A percentile compares a stretch with the other conserved stretches of the same genome.
Evolutionary conservation across 1,284 basidiomycete species (phyloP).

Genomic region (Chalciporus sp.): DNA sequence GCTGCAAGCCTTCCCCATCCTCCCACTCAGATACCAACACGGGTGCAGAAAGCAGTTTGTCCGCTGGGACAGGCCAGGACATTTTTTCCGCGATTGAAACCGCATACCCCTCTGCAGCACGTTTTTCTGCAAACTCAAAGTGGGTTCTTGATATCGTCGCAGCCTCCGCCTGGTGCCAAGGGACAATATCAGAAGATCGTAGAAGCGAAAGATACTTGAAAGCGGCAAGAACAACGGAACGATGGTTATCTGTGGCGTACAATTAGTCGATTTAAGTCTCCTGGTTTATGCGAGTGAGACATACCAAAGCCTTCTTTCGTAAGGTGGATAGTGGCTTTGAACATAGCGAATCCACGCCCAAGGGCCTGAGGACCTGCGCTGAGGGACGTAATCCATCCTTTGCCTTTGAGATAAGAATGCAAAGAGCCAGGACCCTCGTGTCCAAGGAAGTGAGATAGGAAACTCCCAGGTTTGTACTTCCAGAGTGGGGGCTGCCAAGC

Average conservation of each 20-base stretch:
- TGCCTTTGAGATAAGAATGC: slow-evolving; percentile 88
- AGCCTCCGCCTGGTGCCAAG: slow-evolving; percentile 82
- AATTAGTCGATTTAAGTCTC: slow-evolving; percentile 8
- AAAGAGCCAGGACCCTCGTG: slow-evolving; percentile 97
- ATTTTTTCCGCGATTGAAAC: slow-evolving; percentile 79
- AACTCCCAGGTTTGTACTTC: slow-evolving; percentile 80
- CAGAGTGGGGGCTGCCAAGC: slow-evolving; percentile 83
- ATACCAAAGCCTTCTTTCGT: slow-evolving; percentile 87
- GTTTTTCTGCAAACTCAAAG: slow-evolving; percentile 92
- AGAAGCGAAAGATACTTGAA: slow-evolving; percentile 92
- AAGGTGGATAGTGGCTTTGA: slow-evolving; percentile 83
- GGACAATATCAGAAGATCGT: slow-evolving; percentile 66
- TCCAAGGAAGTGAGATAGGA: slow-evolving; percentile 88
- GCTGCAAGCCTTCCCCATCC: slow-evolving; percentile 50
- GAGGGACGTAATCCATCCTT: slow-evolving; percentile 89
- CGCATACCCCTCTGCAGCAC: slow-evolving; percentile 80
- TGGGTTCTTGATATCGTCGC: slow-evolving; percentile 73
- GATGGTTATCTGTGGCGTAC: slow-evolving; percentile 62
- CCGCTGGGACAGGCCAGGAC: slow-evolving; percentile 79
- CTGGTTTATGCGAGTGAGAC: slow-evolving; percentile 31
- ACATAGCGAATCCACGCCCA: slow-evolving; percentile 86
- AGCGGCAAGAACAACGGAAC: slow-evolving; percentile 69
- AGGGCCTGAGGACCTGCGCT: slow-evolving; percentile 75
- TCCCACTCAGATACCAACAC: slow-evolving; percentile 82
- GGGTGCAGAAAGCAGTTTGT: slow-evolving; percentile 77